These are phyloP conservation scores for Clonostachys chloroleuca DNA, from an alignment of 2,329 filamentous ascomycete species.

Conservation along the genomic window DNA sequence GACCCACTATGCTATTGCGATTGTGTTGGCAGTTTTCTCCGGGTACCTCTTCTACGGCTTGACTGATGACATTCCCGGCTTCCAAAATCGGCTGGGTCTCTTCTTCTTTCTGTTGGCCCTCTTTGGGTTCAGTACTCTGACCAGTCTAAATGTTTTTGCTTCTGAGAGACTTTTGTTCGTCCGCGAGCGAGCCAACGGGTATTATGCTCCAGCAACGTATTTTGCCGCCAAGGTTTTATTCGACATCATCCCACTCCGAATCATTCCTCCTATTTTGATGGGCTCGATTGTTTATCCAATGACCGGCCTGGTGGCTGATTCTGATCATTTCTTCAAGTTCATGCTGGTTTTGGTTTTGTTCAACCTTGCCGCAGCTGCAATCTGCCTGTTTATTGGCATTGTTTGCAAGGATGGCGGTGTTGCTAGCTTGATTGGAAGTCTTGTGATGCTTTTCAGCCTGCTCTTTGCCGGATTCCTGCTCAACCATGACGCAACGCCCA, in stretches of 20 bases:
- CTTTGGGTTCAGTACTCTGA: slow-evolving; percentile 95
- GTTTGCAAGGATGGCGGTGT: slow-evolving; percentile 88
- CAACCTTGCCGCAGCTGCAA: slow-evolving; percentile 88
- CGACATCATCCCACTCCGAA: slow-evolving; percentile 89
- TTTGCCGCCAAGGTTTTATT: slow-evolving; percentile 97
- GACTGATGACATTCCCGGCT: slow-evolving; percentile 92
- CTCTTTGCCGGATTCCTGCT: slow-evolving; percentile 91
- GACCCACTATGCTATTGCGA: slow-evolving; percentile 96
- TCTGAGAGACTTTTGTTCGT: slow-evolving; percentile 87
- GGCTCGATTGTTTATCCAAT: slow-evolving; percentile 96
- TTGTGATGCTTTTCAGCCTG: slow-evolving; percentile 96
- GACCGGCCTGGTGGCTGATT: slow-evolving; percentile 84
- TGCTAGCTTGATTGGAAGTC: slow-evolving; percentile 86
- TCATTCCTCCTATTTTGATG: slow-evolving; percentile 92
- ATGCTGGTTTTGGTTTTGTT: slow-evolving; percentile 90
- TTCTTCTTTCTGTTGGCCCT: slow-evolving; percentile 97
- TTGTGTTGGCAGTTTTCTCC: slow-evolving; percentile 87
- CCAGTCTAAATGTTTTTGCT: slow-evolving; percentile 89
- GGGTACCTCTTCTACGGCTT: slow-evolving; percentile 96
- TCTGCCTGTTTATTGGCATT: slow-evolving; percentile 95
- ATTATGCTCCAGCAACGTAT: slow-evolving; percentile 91
- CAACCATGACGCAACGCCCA: slow-evolving; percentile 90
- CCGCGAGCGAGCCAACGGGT: slow-evolving; percentile 91
- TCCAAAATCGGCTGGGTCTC: slow-evolving; percentile 93
- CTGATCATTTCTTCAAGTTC: slow-evolving; percentile 84